Percentiles rank a stretch among this genome's conserved stretches.
Conservation (phyloP, 495 filamentous ascomycete species). For the Penicillium crystallinum region DNA sequence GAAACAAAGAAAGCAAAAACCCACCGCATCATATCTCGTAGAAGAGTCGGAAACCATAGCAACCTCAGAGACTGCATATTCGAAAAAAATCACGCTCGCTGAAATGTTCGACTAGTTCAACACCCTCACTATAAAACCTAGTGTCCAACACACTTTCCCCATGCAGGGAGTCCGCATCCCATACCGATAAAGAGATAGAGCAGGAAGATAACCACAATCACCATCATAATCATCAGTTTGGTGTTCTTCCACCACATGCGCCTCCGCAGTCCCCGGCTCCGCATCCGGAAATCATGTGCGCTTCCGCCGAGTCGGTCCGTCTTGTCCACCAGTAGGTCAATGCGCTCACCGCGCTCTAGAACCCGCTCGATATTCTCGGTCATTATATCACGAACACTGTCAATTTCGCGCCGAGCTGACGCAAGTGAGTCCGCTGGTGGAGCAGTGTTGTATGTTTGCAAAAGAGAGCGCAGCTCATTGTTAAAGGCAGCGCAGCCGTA, state of each 20-base stretch:
- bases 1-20: neutral
- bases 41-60: conserved; percentile 2
- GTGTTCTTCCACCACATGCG: conserved; percentile 99
- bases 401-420: conserved; percentile 82
- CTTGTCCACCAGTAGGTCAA: conserved; percentile 95
- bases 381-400: conserved; percentile 93
- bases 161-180: conserved; percentile 66
- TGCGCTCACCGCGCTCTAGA: conserved; percentile 88
- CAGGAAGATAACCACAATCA: conserved; percentile 77
- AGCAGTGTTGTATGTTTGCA: conserved; percentile 80
- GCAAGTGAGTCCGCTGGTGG: conserved; percentile 76
- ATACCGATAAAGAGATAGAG: conserved; percentile 71
- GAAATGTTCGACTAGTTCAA: conserved; percentile 2
- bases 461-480: conserved; percentile 63
- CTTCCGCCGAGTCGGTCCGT: conserved; percentile 84
- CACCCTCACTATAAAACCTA: neutral
- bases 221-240: conserved; percentile 82
- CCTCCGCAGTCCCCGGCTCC: conserved; percentile 77
- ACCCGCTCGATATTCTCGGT: conserved; percentile 97
- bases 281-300: conserved; percentile 83
- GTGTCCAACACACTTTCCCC: conserved; percentile 46
- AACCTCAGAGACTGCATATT: conserved; percentile 1
- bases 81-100: conserved; percentile 10
- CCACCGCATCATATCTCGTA: conserved; percentile 16
- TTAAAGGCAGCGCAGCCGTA: conserved; percentile 93